Conservation (phyloP, 441 rosid species). For the Euphorbia schlechtendalii region DNA sequence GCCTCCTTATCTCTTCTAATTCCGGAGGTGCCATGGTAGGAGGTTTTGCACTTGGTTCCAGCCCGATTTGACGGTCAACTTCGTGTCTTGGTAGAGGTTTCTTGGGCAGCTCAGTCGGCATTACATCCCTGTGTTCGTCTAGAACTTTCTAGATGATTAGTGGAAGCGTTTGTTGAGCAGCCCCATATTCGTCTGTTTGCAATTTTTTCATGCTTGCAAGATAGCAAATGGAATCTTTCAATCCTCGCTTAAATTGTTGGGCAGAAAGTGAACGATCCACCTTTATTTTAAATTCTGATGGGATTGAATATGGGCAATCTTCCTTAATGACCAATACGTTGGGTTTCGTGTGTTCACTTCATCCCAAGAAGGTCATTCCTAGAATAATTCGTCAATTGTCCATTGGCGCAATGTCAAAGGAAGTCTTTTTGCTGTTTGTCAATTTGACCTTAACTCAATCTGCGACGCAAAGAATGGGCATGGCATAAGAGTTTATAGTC, state of each 20-base stretch:
- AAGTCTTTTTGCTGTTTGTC: too few species aligned
- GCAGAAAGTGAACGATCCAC: not conserved
- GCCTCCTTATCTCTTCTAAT: too few species aligned
- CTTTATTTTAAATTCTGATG: not conserved
- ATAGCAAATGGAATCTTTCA: not conserved
- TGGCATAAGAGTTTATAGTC: not conserved
- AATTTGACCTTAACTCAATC: not conserved
- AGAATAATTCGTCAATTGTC: not conserved
- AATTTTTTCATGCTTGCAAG: not conserved
- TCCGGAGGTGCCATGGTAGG: too few species aligned
- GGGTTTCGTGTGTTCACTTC: not conserved
- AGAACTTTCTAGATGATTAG: not conserved
- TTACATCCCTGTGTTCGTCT: not conserved
- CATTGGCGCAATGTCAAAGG: not conserved
- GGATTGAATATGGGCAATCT: too few species aligned
- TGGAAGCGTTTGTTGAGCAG: not conserved
- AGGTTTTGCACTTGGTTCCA: too few species aligned
- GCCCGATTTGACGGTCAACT: too few species aligned
- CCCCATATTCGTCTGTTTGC: not conserved
- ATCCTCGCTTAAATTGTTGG: not conserved
- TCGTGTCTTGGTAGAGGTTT: too few species aligned
- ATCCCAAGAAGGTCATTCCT: not conserved
- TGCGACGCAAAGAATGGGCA: not conserved
- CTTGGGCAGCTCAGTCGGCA: too few species aligned
- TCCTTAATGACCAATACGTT: not conserved